phyloP scores from a whole-genome alignment of 352 stramenopile species.

The Pythium sp. region DNA sequence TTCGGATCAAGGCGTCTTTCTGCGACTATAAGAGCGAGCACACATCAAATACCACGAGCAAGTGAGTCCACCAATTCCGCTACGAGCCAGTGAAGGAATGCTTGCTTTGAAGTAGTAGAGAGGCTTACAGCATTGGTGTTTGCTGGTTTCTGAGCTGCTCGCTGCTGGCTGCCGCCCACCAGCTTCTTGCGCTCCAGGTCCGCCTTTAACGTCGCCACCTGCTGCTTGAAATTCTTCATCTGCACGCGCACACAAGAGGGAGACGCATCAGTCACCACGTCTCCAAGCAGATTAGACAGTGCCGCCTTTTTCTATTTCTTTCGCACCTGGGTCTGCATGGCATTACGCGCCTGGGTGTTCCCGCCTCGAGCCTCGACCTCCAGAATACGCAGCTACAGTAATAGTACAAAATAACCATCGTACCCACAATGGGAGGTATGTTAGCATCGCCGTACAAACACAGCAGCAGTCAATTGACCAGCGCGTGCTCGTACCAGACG shows the following conservation, averaged over 20 bases:
- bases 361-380: constrained; percentile 74
- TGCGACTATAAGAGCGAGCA: constrained; percentile 9
- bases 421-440: not conserved
- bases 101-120: not conserved
- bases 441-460: not conserved
- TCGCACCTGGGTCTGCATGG: constrained; percentile 73
- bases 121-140: constrained; percentile 26
- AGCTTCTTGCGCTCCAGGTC: constrained; percentile 72
- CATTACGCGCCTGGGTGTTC: constrained; percentile 70
- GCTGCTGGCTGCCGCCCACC: constrained; percentile 65
- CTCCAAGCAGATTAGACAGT: not conserved
- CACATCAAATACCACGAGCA: not conserved
- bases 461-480: not conserved
- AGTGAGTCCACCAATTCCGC: not conserved
- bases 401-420: not conserved
- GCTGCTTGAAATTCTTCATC: constrained; percentile 72
- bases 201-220: constrained; percentile 82
- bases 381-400: constrained; percentile 62
- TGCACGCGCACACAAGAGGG: constrained; percentile 11
- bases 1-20: constrained; percentile 55
- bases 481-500: constrained; percentile 40
- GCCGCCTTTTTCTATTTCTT: not conserved
- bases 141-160: constrained; percentile 27
- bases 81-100: not conserved
- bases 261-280: not conserved